phyloP scores from a whole-genome alignment of 2,329 filamentous ascomycete genomes.

The Byssochlamys sp. region DNA sequence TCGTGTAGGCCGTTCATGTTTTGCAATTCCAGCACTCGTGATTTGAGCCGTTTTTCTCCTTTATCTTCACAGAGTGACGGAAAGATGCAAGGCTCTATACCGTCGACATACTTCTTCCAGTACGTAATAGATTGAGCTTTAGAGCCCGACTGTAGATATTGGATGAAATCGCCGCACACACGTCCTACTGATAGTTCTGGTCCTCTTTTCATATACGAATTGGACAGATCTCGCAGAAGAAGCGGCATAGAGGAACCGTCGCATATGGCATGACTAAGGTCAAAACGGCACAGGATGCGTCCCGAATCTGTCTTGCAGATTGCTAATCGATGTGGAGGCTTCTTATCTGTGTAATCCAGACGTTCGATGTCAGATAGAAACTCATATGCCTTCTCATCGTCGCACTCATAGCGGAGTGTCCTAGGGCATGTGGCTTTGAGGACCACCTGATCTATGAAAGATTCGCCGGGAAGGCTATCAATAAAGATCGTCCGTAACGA shows the following conservation, averaged over 20 bases:
- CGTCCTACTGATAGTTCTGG: not conserved
- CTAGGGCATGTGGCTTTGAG: constrained; percentile 1
- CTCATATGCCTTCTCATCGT: not conserved
- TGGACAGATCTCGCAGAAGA: constrained; percentile 31
- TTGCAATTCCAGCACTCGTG: constrained; percentile 12
- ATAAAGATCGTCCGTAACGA: constrained; percentile 10
- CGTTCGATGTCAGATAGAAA: not conserved
- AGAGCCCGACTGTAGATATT: constrained; percentile 18
- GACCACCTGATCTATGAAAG: constrained; percentile 8
- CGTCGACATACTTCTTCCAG: constrained; percentile 38
- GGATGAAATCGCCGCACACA: constrained; percentile 7
- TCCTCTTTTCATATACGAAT: constrained; percentile 21
- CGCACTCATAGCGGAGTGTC: not conserved
- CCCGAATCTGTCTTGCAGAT: constrained; percentile 23
- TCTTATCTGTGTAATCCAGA: constrained; percentile 5
- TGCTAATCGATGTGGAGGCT: constrained; percentile 30
- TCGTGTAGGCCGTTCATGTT: constrained; percentile 14
- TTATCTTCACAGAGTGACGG: constrained; percentile 19
- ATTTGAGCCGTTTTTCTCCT: constrained; percentile 3
- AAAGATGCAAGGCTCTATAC: constrained; percentile 40
- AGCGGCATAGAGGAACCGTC: constrained; percentile 38
- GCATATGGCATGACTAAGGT: constrained; percentile 38
- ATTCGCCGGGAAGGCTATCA: constrained; percentile 5
- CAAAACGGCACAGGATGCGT: constrained; percentile 30
- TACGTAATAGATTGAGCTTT: constrained; percentile 29